Base-by-base conservation (phyloP, 352 stramenopile genomes). In the Pythium aphanidermatum region DNA sequence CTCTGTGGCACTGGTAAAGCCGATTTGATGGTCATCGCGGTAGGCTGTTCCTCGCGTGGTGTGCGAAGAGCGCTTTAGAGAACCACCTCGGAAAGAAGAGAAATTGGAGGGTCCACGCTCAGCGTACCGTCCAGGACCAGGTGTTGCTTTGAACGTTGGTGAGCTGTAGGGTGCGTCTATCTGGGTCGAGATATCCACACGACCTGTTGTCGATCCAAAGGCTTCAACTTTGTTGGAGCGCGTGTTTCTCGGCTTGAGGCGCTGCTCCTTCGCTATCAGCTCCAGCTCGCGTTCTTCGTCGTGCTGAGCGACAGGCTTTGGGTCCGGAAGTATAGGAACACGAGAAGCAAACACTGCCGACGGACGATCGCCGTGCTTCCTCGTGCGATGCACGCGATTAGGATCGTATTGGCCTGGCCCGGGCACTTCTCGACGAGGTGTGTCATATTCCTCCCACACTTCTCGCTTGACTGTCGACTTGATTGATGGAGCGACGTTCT, bases 311-410 rank as follows among this genome's bases (percentile, higher is more conserved):
- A 60, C 58, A 10, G 65, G 60, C 39, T 80, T 78, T 4, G 70
- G 49, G 1, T 54, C 42, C 1, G 58, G 66, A 3, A 90, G 63
- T 41, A 87, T 78, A 4, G 78, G 78, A 5, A 90, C 78, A 14
- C 80, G 83, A n/a, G 74, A 86, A 2, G 75, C 69, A 57, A 90
- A 86, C 26, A 86, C 73, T 14, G 78, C 78, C 34, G 70, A 86
- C 26, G 65, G 70, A 25, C 63, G 60, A 17, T 68, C 51, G 4
- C 17, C 6, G 23, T 13, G 6, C 50, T 32, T 39, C 41, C 50
- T 31, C 27, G 29, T 45, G 9, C 34, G 26, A n/a, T 40, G 39
- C n/a, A 40, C 46, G 8, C 44, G 35, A 14, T 40, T 38, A 9
- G 49, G 50, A 14, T 74, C 51, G 55, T 87, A 90, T 26, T 84